Base-by-base conservation (phyloP, 2,329 filamentous ascomycete species). In the Cadophora sp. region DNA sequence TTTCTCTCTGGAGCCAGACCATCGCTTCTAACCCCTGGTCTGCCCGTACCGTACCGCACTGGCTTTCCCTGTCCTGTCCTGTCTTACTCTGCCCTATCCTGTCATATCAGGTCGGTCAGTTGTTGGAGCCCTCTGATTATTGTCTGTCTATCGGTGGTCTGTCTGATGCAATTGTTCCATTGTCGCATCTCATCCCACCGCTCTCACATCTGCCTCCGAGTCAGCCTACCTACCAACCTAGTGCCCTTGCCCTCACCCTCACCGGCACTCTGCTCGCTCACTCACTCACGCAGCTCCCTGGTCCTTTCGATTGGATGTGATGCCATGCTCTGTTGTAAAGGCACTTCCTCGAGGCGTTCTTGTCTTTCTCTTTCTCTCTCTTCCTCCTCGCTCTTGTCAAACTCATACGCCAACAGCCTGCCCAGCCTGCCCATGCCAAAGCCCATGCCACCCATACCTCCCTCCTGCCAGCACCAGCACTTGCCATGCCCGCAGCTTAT, bases 401-500 rank as follows among this genome's bases (percentile, higher is more conserved):
- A 26, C 56, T 43, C 56, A 59, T 43, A 59, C 56, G 31, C 56
- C 56, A 59, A 59, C 56, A 43, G 11, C 34, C 34, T 26, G 22
- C 31, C 56, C 43, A 46, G 16, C 43, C 16, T 46, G 16, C 19
- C 43, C 43, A 48, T 48, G n/a, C 43, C 11, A n/a, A 22, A 34
- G 27, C 53, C 34, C 56, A 24, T n/a, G 59, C 58, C 51, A 26
- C 1, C 62, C 31, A 14, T n/a, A 12, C 43, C 40, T n/a, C n/a
- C n/a, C n/a, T n/a, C n/a, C n/a, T n/a, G n/a, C n/a, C n/a, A n/a
- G n/a, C n/a, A n/a, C n/a, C n/a, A n/a, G n/a, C n/a, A n/a, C n/a
- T n/a, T 34, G 9, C 40, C 60, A 53, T 29, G n/a, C 60, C 60
- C 40, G 46, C 59, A 43, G 67, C 69, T 71, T 71, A 71, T 71